A percentile compares a stretch with the other conserved stretches of the same genome.
Conservation (phyloP, 805 yeast genomes). For the Ogataea methylovora region DNA sequence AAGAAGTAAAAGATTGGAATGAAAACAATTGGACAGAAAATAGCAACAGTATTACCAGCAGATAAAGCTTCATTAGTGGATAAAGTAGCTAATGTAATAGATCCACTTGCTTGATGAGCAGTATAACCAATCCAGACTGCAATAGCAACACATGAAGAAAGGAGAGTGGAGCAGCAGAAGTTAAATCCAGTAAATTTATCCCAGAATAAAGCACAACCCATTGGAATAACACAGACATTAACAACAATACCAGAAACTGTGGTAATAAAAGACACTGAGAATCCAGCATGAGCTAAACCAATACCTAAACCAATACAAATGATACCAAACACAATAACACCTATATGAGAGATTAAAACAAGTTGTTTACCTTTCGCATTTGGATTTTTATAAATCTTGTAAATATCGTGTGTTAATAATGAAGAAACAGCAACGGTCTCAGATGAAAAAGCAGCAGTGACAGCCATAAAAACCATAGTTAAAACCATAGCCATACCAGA, state of each 20-base stretch:
- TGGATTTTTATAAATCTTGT: conserved; percentile 43
- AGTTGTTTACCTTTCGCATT: conserved; percentile 40
- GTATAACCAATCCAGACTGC: conserved; percentile 33
- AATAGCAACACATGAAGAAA: conserved; percentile 39
- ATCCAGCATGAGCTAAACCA: conserved; percentile 42
- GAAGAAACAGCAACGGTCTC: conserved; percentile 47
- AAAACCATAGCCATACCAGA: conserved; percentile 43
- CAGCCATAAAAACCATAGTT: conserved; percentile 43
- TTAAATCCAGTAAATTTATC: conserved; percentile 36
- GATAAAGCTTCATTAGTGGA: conserved; percentile 47
- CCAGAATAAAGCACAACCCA: conserved; percentile 40
- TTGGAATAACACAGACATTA: conserved; percentile 48
- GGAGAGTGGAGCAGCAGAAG: conserved; percentile 36
- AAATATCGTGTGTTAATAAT: conserved; percentile 41
- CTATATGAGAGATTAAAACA: conserved; percentile 35
- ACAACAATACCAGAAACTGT: conserved; percentile 45
- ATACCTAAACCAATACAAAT: conserved; percentile 42
- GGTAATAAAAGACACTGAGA: conserved; percentile 46
- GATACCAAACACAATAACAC: conserved; percentile 37
- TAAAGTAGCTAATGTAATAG: conserved; percentile 24
- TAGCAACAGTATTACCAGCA: conserved; percentile 51
- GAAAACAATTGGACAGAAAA: conserved; percentile 38
- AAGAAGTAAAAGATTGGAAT: conserved; percentile 37
- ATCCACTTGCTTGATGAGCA: conserved; percentile 19
- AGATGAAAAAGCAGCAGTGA: conserved; percentile 49